These are phyloP conservation scores for Diddensiella transvaalensis DNA, from an alignment of 805 yeast genomes.

Conservation along the genomic window DNA sequence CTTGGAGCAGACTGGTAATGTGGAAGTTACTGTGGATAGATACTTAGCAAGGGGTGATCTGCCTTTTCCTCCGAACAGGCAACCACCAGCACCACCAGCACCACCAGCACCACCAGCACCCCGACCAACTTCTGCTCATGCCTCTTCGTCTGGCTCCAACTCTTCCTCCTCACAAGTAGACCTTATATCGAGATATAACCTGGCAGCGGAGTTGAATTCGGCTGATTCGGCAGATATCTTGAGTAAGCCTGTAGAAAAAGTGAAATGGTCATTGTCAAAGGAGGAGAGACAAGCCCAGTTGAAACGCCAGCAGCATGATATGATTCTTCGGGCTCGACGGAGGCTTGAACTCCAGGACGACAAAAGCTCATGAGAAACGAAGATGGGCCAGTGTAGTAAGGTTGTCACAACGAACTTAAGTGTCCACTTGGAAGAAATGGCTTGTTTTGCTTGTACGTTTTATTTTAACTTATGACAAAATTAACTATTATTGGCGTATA, in stretches of 20 bases:
- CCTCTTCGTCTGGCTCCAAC: slow-evolving; percentile 11
- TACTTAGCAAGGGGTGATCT: slow-evolving; percentile 58
- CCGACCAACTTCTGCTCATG: slow-evolving; percentile 11
- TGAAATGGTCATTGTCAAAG: slow-evolving; percentile 42
- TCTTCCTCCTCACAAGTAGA: slow-evolving; percentile 22
- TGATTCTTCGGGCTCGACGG: slow-evolving; percentile 60
- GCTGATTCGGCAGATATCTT: background rate
- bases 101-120: slow-evolving; percentile 8
- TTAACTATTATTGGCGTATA: slow-evolving; percentile 3
- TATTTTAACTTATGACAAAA: no score
- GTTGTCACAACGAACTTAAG: no score
- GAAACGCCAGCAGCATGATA: slow-evolving; percentile 48
- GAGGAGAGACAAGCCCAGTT: slow-evolving; percentile 43
- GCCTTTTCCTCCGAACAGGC: slow-evolving; percentile 37
- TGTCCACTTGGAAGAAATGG: no score
- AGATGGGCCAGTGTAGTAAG: no score
- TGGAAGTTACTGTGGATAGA: slow-evolving; percentile 73
- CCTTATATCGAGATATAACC: slow-evolving; percentile 41
- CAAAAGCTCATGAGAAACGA: background rate
- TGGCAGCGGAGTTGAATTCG: slow-evolving; percentile 10
- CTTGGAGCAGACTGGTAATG: slow-evolving; percentile 62
- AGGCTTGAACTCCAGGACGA: slow-evolving; percentile 38
- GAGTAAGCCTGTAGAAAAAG: slow-evolving; percentile 14
- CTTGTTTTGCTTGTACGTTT: no score
- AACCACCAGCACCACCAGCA: slow-evolving; percentile 7